Percentiles rank a stretch among this genome's conserved stretches.
Evolutionary conservation across 495 filamentous ascomycete species (phyloP).

Genomic region (Corynascus novoguineensis): DNA sequence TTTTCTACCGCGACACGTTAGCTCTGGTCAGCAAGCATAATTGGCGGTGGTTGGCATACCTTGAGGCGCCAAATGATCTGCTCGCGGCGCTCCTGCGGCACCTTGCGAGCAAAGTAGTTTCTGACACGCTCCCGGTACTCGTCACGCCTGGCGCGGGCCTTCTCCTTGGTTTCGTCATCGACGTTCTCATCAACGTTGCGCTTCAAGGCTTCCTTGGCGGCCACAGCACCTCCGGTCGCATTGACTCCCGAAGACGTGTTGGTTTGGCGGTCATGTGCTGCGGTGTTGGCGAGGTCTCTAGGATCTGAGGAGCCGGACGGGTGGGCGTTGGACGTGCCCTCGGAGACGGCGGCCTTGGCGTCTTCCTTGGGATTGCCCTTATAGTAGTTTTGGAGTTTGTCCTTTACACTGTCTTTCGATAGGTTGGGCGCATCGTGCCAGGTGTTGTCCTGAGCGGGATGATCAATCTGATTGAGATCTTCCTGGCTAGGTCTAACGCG

Average conservation of each 20-base stretch:
- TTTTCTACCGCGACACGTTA: constrained; percentile 56
- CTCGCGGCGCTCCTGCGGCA: constrained; percentile 90
- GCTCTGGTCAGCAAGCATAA: not conserved
- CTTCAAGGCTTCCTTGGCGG: constrained; percentile 47
- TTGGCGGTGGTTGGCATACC: constrained; percentile 15
- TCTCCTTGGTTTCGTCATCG: constrained; percentile 59
- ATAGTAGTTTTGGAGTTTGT: constrained; percentile 55
- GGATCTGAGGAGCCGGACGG: constrained; percentile 25
- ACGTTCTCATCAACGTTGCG: constrained; percentile 47
- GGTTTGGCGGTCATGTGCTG: constrained; percentile 30
- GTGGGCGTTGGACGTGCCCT: constrained; percentile 27
- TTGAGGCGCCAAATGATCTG: constrained; percentile 90
- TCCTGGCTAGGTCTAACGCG: constrained; percentile 75
- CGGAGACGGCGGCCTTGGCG: constrained; percentile 30
- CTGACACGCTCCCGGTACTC: constrained; percentile 55
- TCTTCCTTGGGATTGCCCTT: constrained; percentile 54
- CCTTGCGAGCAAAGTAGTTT: constrained; percentile 73
- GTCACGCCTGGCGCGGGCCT: constrained; percentile 31
- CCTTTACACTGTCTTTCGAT: constrained; percentile 63
- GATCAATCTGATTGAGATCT: constrained; percentile 68
- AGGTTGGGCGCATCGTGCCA: constrained; percentile 90
- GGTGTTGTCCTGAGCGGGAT: constrained; percentile 77
- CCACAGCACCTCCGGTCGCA: constrained; percentile 43
- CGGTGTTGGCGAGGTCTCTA: constrained; percentile 19
- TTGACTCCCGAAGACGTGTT: constrained; percentile 45